Percentiles rank a stretch among this genome's conserved stretches.
Evolutionary conservation across 2,329 filamentous ascomycete genomes (phyloP).

Genomic region (Aaosphaeria pasadenensis): DNA sequence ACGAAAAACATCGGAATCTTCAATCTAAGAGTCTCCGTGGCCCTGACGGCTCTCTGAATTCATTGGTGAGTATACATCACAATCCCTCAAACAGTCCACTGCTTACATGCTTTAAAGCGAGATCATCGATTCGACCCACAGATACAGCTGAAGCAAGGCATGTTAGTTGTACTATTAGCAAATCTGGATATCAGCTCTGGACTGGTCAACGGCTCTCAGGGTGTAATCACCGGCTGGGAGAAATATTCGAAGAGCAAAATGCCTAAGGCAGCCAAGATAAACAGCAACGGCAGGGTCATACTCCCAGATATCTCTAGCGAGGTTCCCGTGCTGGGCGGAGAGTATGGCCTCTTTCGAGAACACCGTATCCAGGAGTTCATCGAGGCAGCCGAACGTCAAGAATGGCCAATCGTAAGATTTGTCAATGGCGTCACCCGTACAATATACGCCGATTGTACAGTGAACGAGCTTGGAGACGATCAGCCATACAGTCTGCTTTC

Average conservation of each 20-base stretch:
- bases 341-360: slow-evolving; percentile 38
- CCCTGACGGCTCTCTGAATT: slow-evolving; percentile 24
- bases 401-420: slow-evolving; percentile 55
- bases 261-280: slow-evolving; percentile 2
- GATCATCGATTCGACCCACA: slow-evolving; percentile 48
- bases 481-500: slow-evolving; percentile 48
- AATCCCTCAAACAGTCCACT: not conserved
- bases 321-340: slow-evolving; percentile 14
- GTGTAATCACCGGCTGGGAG: slow-evolving; percentile 11
- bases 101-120: slow-evolving; percentile 1
- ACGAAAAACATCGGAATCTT: slow-evolving; percentile 21
- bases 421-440: slow-evolving; percentile 44
- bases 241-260: slow-evolving; percentile 13
- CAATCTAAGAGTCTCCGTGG: slow-evolving; percentile 9
- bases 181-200: slow-evolving; percentile 42
- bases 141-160: slow-evolving; percentile 45
- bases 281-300: not conserved
- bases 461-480: slow-evolving; percentile 47
- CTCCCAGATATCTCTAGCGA: not conserved
- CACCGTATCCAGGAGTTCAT: slow-evolving; percentile 37
- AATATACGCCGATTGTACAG: slow-evolving; percentile 52
- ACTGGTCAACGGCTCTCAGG: slow-evolving; percentile 35
- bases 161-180: slow-evolving; percentile 52
- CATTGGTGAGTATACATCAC: slow-evolving; percentile 18
- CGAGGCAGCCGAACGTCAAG: slow-evolving; percentile 21